Evolutionary conservation across 371 early-diverging fungal species (phyloP).

Genomic region (Scutellospora calospora): DNA sequence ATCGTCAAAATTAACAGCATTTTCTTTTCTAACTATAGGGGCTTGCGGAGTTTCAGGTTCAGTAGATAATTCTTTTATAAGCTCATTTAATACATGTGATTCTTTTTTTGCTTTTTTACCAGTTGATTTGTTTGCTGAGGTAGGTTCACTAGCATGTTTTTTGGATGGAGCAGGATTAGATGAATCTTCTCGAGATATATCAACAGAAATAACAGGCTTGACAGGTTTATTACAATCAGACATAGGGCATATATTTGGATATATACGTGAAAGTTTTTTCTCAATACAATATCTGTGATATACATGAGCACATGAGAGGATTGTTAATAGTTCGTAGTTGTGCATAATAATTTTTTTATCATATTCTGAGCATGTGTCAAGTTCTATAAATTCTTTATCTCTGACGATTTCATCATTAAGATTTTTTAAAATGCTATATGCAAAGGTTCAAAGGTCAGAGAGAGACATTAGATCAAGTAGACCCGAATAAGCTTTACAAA

Average conservation of each 20-base stretch:
- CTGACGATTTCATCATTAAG: not conserved
- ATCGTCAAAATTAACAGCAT: too few relatives aligned
- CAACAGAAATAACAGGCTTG: not conserved
- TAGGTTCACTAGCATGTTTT: too few relatives aligned
- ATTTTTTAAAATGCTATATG: constrained; percentile 20
- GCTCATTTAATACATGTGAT: too few relatives aligned
- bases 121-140: too few relatives aligned
- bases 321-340: not conserved
- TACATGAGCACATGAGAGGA: not conserved
- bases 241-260: not conserved
- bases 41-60: too few relatives aligned
- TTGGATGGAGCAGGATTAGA: too few relatives aligned
- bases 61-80: too few relatives aligned
- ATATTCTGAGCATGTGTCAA: not conserved
- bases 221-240: not conserved
- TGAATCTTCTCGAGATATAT: too few relatives aligned
- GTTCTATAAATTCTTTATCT: not conserved
- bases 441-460: not conserved
- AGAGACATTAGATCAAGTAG: not conserved
- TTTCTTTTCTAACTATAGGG: too few relatives aligned
- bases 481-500: not conserved
- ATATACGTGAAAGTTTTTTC: not conserved
- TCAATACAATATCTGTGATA: constrained; percentile 1
- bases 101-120: too few relatives aligned
- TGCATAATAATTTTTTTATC: not conserved